Base-by-base conservation (phyloP, 768 basidiomycete species). In the Lentinula sp. region DNA sequence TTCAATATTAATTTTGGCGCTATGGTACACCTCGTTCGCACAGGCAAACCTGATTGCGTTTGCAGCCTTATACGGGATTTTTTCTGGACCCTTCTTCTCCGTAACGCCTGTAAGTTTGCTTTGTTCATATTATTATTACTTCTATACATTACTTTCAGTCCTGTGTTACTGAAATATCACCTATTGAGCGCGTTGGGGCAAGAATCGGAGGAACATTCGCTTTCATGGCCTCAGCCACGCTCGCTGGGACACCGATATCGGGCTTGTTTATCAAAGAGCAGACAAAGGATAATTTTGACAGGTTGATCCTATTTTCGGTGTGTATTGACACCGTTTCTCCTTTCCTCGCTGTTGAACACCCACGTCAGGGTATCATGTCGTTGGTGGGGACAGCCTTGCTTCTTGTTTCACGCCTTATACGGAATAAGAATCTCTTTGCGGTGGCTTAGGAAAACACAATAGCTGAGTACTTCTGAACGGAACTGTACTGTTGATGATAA, bases 81-180 rank as follows among this genome's bases (percentile, higher is more conserved):
- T 62, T 18, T 67, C 68, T 8, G 70, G 70, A 4, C 69, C 70
- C 23, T 66, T 69, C 55, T 69, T 71, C 63, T 62, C 69, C 5
- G 42, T 71, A 0, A 12, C 65, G 12, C 59, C 69, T 3, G 69
- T 68, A 36, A 28, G 66, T 28, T 28, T 2, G 3, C 28, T 28
- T 28, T 28, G 28, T 28, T 28, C 28, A 28, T 3, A 28, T n/a
- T n/a, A n/a, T n/a, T n/a, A n/a, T n/a, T n/a, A n/a, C 10, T 35
- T 43, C 23, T 7, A 9, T 59, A 8, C 12, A 5, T 43, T 7
- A 1, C 18, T 54, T 28, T 3, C 2, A 70, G 67, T 49, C 68
- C 1, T 68, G 67, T 59, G 61, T 67, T 2, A 64, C 62, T 13
- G 59, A 63, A 45, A 69, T 70, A 2, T 66, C 68, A 2, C 68